Conservation (phyloP, 345 rosid genomes). For the Populus davidiana region DNA sequence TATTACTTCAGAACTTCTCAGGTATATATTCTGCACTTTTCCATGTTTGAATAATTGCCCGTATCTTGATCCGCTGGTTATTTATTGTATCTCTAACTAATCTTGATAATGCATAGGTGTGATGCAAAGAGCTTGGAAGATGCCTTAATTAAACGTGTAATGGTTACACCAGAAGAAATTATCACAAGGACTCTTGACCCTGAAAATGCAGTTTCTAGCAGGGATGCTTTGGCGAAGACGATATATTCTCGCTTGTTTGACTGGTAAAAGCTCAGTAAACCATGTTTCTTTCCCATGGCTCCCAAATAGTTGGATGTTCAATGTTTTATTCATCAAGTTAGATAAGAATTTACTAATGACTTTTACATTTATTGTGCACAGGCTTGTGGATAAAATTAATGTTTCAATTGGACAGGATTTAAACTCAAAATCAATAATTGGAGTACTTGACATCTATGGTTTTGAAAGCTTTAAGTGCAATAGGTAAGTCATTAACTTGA, state of each 20-base stretch:
- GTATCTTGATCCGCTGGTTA: not conserved
- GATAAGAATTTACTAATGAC: not conserved
- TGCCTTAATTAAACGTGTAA: slow-evolving; percentile 89
- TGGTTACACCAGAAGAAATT: slow-evolving; percentile 97
- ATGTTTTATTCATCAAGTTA: not conserved
- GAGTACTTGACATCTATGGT: slow-evolving; percentile 96
- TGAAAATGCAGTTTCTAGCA: slow-evolving; percentile 71
- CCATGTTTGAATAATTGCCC: not conserved
- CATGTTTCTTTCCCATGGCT: not conserved
- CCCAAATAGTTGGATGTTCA: not conserved
- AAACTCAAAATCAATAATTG: slow-evolving; percentile 77
- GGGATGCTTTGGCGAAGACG: slow-evolving; percentile 94
- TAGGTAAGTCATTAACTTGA: slow-evolving; percentile 45
- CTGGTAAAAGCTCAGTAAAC: slow-evolving; percentile 51
- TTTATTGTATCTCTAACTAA: not conserved
- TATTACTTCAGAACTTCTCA: slow-evolving; percentile 74
- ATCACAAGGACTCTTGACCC: slow-evolving; percentile 95
- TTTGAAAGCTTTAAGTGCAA: slow-evolving; percentile 93
- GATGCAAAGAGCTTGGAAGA: slow-evolving; percentile 78
- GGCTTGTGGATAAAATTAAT: slow-evolving; percentile 94
- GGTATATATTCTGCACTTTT: slow-evolving; percentile 33
- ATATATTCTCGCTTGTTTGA: slow-evolving; percentile 89
- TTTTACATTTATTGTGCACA: slow-evolving; percentile 21
- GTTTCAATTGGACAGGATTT: slow-evolving; percentile 92
- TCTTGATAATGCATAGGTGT: slow-evolving; percentile 42